These are phyloP conservation scores for Trichopus zeylanicus DNA, from an alignment of 116 monocot species.

Conservation along the genomic window DNA sequence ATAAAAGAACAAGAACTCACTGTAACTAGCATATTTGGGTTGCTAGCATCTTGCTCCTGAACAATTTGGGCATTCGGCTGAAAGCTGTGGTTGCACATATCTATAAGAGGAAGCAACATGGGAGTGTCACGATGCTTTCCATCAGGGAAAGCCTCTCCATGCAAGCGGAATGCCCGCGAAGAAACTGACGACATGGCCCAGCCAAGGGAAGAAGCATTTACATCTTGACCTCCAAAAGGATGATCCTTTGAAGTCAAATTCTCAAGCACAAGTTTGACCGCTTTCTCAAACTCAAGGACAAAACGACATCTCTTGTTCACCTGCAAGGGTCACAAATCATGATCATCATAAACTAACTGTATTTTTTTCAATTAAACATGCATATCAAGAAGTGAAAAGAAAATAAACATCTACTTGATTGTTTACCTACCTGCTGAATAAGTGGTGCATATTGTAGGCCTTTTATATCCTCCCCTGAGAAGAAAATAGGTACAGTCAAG, in stretches of 20 bases:
- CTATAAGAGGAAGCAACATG: constrained; percentile 92
- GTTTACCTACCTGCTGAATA: constrained; percentile 62
- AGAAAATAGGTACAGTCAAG: constrained; percentile 79
- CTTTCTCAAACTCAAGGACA: constrained; percentile 78
- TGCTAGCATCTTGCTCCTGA: constrained; percentile 42
- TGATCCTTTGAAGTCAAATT: constrained; percentile 35
- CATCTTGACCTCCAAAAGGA: constrained; percentile 83
- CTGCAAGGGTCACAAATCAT: constrained; percentile 25
- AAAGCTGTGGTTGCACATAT: constrained; percentile 96
- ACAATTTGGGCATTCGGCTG: constrained; percentile 78
- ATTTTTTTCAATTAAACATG: background rate
- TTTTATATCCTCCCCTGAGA: constrained; percentile 83
- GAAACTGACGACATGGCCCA: constrained; percentile 99
- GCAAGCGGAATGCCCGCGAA: constrained; percentile 89
- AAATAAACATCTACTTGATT: background rate
- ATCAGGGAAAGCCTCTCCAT: constrained; percentile 25
- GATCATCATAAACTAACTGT: background rate
- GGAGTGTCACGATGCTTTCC: constrained; percentile 34
- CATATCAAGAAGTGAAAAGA: background rate
- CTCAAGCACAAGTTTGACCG: constrained; percentile 36
- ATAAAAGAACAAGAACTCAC: constrained; percentile 19
- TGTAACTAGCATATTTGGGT: constrained; percentile 54
- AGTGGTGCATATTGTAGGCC: constrained; percentile 88
- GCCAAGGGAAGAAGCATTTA: constrained; percentile 79
- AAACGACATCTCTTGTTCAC: constrained; percentile 96